phyloP scores from a whole-genome alignment of 371 early-diverging fungal species.

The Mycotypha africana region DNA sequence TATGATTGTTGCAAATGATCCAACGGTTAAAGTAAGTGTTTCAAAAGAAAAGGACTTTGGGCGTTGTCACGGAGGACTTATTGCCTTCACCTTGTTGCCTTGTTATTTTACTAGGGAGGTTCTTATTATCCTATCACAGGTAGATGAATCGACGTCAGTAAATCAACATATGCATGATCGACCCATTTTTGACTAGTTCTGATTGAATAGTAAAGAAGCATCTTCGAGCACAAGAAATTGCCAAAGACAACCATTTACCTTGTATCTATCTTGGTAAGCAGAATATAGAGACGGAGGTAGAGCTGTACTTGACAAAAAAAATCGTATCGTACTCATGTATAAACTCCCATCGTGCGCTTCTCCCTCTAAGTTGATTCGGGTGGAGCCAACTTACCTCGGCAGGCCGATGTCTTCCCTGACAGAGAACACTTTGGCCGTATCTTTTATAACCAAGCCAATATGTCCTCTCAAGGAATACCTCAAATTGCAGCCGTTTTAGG shows the following conservation, averaged over 20 bases:
- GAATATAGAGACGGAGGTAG: neutral
- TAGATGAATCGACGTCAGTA: too few relatives aligned
- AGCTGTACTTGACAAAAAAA: neutral
- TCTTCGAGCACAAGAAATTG: conserved; percentile 96
- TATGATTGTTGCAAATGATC: conserved; percentile 96
- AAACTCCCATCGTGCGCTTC: too few relatives aligned
- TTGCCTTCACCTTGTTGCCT: neutral
- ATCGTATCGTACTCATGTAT: too few relatives aligned
- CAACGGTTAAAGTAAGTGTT: conserved; percentile 68
- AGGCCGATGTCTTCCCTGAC: conserved; percentile 97
- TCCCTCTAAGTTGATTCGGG: conserved; percentile 96
- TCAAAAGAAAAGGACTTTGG: neutral
- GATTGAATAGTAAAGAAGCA: conserved; percentile 87
- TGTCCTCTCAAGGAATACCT: conserved; percentile 88
- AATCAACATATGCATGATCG: neutral
- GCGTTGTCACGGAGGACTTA: too few relatives aligned
- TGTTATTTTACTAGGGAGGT: conserved; percentile 64
- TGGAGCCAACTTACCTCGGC: conserved; percentile 95
- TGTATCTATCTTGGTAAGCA: conserved; percentile 86
- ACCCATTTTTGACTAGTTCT: too few relatives aligned
- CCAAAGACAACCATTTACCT: conserved; percentile 89
- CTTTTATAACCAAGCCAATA: conserved; percentile 89
- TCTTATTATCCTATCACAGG: conserved; percentile 95
- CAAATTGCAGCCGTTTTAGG: conserved; percentile 97
- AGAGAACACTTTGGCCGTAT: conserved; percentile 97